A percentile compares a stretch with the other conserved stretches of the same genome.
phyloP scores from a whole-genome alignment of 768 basidiomycete species.

The Pluteus cervinus region DNA sequence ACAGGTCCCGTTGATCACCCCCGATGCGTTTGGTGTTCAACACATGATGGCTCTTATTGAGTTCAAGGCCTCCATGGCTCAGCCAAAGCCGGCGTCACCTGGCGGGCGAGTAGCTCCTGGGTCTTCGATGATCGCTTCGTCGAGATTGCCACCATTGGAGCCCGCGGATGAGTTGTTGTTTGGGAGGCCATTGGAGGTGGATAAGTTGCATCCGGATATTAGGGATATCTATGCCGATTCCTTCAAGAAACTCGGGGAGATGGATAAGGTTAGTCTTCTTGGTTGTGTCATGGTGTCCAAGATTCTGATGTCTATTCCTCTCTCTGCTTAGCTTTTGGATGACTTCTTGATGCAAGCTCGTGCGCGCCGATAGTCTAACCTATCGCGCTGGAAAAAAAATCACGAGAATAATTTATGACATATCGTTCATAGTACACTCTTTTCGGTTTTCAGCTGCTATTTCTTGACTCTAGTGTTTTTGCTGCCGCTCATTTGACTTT shows the following conservation, averaged over 20 bases:
- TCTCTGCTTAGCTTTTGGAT: too few species aligned
- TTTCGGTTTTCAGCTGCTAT: too few species aligned
- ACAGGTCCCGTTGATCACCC: too few species aligned
- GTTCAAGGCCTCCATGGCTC: slow-evolving; percentile 38
- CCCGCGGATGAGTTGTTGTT: slow-evolving; percentile 73
- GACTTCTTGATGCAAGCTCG: too few species aligned
- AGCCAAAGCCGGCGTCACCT: slow-evolving; percentile 23
- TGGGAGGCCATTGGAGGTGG: slow-evolving; percentile 55
- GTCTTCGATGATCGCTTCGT: slow-evolving; percentile 13
- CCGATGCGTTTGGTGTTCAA: slow-evolving; percentile 84
- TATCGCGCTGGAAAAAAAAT: too few species aligned
- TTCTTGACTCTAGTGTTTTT: too few species aligned
- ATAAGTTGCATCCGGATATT: slow-evolving; percentile 63
- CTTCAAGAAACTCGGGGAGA: slow-evolving; percentile 71
- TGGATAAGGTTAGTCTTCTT: slow-evolving; percentile 57
- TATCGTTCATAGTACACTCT: too few species aligned
- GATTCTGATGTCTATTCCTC: slow-evolving; percentile 5
- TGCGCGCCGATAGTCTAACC: too few species aligned
- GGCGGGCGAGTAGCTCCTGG: not conserved
- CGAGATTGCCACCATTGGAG: slow-evolving; percentile 35
- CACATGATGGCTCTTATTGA: slow-evolving; percentile 89
- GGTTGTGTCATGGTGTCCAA: slow-evolving; percentile 1
- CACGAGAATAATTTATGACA: too few species aligned
- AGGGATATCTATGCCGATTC: slow-evolving; percentile 64
- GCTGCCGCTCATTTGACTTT: too few species aligned